These are phyloP conservation scores for Hortiboletus flavorubellus DNA, from an alignment of 768 basidiomycete genomes.

Conservation along the genomic window DNA sequence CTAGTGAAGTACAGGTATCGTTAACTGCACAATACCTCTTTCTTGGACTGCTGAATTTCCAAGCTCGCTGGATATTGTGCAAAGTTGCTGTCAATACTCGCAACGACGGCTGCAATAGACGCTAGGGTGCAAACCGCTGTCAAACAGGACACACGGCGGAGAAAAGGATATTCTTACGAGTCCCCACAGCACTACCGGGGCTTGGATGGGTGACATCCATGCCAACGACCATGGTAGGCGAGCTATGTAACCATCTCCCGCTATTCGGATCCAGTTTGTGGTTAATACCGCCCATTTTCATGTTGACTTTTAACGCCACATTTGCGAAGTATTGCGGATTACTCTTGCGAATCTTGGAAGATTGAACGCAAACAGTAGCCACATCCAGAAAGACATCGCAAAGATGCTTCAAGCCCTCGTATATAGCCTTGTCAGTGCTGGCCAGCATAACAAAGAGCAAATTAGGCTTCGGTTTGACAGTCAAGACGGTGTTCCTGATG, in stretches of 20 bases:
- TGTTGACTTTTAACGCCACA: slow-evolving; percentile 53
- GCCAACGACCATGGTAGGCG: slow-evolving; percentile 52
- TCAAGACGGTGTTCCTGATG: slow-evolving; percentile 42
- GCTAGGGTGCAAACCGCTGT: slow-evolving; percentile 20
- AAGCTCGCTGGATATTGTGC: slow-evolving; percentile 51
- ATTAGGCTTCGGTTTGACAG: slow-evolving; percentile 38
- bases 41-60: slow-evolving; percentile 53
- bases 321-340: slow-evolving; percentile 53
- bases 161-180: slow-evolving; percentile 27
- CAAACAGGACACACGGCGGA: not conserved
- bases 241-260: slow-evolving; percentile 35
- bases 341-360: slow-evolving; percentile 66
- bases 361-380: slow-evolving; percentile 71
- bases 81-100: slow-evolving; percentile 41
- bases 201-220: slow-evolving; percentile 79
- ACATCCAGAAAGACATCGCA: slow-evolving; percentile 49
- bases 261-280: slow-evolving; percentile 42
- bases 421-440: slow-evolving; percentile 45
- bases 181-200: slow-evolving; percentile 58
- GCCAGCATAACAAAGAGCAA: slow-evolving; percentile 48
- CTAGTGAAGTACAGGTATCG: not conserved
- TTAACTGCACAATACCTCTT: slow-evolving; percentile 49
- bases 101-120: slow-evolving; percentile 54
- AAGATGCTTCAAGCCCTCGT: slow-evolving; percentile 50
- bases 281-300: slow-evolving; percentile 54